Percentiles rank a stretch among this genome's conserved stretches.
Conservation (phyloP, 768 basidiomycete species). For the Candolleomyces aberdarensis region DNA sequence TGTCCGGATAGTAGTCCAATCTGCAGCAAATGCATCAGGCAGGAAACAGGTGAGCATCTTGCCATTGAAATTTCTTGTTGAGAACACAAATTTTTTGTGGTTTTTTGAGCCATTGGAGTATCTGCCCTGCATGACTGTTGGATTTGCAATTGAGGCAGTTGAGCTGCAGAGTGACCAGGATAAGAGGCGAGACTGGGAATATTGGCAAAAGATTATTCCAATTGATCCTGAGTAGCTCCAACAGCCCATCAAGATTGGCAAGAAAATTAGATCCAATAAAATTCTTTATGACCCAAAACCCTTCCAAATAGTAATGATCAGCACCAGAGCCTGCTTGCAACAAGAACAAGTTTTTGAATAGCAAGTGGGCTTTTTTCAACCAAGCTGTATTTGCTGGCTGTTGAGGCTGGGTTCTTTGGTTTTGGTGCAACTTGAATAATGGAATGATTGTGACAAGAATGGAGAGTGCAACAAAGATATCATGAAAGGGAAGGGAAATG, state of each 20-base stretch:
- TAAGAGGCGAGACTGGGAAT: background rate
- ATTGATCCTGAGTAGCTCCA: background rate
- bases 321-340: background rate
- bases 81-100: background rate
- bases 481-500: background rate
- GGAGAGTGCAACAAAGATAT: background rate
- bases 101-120: background rate
- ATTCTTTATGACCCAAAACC: background rate
- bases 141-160: background rate
- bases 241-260: background rate
- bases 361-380: background rate
- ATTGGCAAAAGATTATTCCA: background rate
- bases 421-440: background rate
- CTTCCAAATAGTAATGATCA: background rate
- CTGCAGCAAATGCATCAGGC: background rate
- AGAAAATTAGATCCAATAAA: background rate
- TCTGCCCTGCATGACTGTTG: background rate
- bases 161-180: background rate
- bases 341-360: background rate
- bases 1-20: slow-evolving; percentile 3
- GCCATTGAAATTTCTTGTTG: background rate
- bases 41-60: background rate
- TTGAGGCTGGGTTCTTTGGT: background rate
- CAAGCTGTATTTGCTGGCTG: slow-evolving; percentile 2
- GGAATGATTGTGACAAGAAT: background rate